Base-by-base conservation (phyloP, 345 rosid species). In the Physaria fendleri region DNA sequence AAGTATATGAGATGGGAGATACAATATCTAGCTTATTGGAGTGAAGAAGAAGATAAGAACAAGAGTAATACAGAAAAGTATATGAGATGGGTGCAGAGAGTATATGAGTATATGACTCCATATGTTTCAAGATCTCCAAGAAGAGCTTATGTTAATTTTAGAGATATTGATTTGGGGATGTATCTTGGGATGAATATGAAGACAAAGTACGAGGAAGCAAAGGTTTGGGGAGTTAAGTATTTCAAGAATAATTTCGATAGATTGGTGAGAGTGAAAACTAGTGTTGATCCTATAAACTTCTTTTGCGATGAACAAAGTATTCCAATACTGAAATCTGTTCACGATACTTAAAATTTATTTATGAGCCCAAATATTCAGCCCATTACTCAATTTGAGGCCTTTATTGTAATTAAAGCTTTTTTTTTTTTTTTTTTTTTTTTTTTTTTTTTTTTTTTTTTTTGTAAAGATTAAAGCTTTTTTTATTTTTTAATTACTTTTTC, bases 101-200 rank as follows among this genome's bases (percentile, higher is more conserved):
- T 82, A 1, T 60, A 82, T 41, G 24, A 59, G 15, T 76, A 1
- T 40, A 82, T 67, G 84, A 66, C 84, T 41, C 79, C 85, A 7
- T 81, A 66, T 41, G 93, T 83, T 27, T 79, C 93, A 0, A 75
- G 74, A 54, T 75, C 81, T 16, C 90, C 96, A 4, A 78, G 88
- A 53, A 25, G 73, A 22, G 70, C 90, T 34, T 83, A 30, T 63
- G 52, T 62, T 14, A 76, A 59, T 20, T 81, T 82, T 11, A 74
- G 84, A 17, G 89, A 85, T 69, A 60, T 76, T n/a, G 93, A 82
- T 29, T 75, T 85, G 49, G 73, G 68, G 9, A 37, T 12, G 1
- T 76, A 74, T 71, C 4, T 41, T 33, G 65, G 23, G 15, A 41
- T 47, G 20, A 17, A 35, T 13, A 56, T 56, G 44, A 51, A 58